Conservation (phyloP, 2,329 filamentous ascomycete species). For the Sarocladiaceae sp. region DNA sequence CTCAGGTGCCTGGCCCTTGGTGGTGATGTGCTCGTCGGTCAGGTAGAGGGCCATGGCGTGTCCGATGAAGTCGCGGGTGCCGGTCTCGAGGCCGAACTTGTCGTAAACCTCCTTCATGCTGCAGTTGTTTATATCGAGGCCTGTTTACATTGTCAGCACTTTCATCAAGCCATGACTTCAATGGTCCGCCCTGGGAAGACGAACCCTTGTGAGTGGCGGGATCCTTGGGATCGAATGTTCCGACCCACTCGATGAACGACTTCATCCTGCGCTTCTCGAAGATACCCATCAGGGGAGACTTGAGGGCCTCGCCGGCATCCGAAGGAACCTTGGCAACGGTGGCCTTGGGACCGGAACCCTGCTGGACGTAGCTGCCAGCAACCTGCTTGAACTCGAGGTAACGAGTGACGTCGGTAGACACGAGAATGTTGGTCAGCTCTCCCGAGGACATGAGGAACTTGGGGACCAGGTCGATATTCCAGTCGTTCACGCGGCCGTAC, state of each 20-base stretch:
- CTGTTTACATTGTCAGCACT: conserved; percentile 38
- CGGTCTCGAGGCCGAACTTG: conserved; percentile 88
- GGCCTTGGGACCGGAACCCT: conserved; percentile 74
- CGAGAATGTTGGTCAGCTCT: conserved; percentile 96
- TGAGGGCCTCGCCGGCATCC: conserved; percentile 83
- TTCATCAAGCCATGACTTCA: not conserved
- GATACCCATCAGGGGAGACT: conserved; percentile 91
- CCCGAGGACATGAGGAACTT: conserved; percentile 99
- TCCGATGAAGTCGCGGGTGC: conserved; percentile 92
- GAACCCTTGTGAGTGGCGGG: conserved; percentile 84
- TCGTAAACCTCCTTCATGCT: conserved; percentile 99
- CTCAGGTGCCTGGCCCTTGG: conserved; percentile 71
- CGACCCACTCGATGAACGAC: conserved; percentile 95
- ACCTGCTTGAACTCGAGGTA: conserved; percentile 94
- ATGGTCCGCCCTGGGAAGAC: conserved; percentile 18
- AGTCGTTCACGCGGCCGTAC: conserved; percentile 94
- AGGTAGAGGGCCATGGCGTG: conserved; percentile 97
- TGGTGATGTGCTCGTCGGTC: conserved; percentile 80
- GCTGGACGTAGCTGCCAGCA: conserved; percentile 93
- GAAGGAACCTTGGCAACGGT: conserved; percentile 97
- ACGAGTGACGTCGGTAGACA: conserved; percentile 87
- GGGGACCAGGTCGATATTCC: conserved; percentile 98
- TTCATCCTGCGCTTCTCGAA: conserved; percentile 98
- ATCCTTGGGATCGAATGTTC: conserved; percentile 77
- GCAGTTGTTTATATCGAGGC: conserved; percentile 71